Conservation (phyloP, 495 filamentous ascomycete genomes). For the Xylaria flabelliformis region DNA sequence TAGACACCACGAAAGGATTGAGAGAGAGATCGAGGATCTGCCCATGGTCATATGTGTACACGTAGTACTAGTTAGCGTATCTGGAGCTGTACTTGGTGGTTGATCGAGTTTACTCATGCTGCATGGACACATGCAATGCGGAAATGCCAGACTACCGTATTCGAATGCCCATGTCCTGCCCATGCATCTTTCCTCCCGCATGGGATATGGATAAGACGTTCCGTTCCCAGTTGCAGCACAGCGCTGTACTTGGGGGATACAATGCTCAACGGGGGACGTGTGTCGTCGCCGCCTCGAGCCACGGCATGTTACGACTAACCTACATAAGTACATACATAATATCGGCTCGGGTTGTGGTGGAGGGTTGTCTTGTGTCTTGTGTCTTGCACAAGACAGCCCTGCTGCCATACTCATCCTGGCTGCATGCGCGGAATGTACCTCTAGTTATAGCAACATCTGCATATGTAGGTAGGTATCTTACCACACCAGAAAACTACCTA, state of each 20-base stretch:
- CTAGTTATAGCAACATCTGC: no score
- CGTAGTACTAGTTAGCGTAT: neutral
- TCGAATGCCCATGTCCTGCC: neutral
- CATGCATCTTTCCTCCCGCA: neutral
- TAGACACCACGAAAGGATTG: neutral
- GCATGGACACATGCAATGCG: neutral
- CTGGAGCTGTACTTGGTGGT: neutral
- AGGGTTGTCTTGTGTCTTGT: no score
- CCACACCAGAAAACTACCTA: no score
- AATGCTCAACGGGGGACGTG: neutral
- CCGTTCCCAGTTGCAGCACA: neutral
- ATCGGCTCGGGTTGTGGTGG: no score
- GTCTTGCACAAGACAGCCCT: no score
- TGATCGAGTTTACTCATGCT: neutral
- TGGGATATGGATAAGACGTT: neutral
- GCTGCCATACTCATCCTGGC: no score
- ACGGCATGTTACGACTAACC: no score
- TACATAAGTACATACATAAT: no score
- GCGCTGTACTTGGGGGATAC: neutral
- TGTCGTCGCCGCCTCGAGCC: no score
- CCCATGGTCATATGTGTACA: neutral
- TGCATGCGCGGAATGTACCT: no score
- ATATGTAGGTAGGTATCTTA: no score
- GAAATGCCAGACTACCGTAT: neutral
- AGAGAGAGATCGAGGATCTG: neutral